Conservation (phyloP, 768 basidiomycete species). For the Podaxis rugospora region DNA sequence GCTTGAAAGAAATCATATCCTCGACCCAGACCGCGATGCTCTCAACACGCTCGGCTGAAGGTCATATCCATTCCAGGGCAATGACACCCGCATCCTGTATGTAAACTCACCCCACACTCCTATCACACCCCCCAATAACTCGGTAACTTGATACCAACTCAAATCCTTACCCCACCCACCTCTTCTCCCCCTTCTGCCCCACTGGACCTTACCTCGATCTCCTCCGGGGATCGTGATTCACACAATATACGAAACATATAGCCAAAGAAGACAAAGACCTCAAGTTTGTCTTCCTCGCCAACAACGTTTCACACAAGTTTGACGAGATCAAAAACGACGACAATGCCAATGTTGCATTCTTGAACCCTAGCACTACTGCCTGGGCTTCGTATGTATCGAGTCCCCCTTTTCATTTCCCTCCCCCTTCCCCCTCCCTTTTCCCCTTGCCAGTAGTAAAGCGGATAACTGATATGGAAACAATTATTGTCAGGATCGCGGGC, state of each 20-base stretch:
- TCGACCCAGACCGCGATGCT: slow-evolving; percentile 70
- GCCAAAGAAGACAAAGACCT: slow-evolving; percentile 43
- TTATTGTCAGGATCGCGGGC: slow-evolving; percentile 54
- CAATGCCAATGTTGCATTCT: slow-evolving; percentile 80
- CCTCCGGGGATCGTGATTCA: no score
- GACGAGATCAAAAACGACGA: slow-evolving; percentile 72
- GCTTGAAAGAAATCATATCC: slow-evolving; percentile 61
- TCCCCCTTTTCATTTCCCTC: not conserved
- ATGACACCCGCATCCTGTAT: slow-evolving; percentile 73
- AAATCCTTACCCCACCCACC: not conserved
- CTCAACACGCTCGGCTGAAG: slow-evolving; percentile 64
- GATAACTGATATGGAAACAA: no score
- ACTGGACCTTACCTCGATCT: no score
- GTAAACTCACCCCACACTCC: slow-evolving; percentile 15
- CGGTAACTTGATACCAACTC: no score
- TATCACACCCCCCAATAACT: not conserved
- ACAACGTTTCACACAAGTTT: slow-evolving; percentile 69
- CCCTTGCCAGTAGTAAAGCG: not conserved
- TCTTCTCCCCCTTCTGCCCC: not conserved
- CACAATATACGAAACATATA: slow-evolving; percentile 19
- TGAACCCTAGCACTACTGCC: slow-evolving; percentile 60
- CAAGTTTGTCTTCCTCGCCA: slow-evolving; percentile 66
- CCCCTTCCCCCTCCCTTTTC: not conserved
- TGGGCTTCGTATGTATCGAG: slow-evolving; percentile 58
- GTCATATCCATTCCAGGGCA: slow-evolving; percentile 72